Conservation (phyloP, 768 basidiomycete species). For the Suillus weaverae region DNA sequence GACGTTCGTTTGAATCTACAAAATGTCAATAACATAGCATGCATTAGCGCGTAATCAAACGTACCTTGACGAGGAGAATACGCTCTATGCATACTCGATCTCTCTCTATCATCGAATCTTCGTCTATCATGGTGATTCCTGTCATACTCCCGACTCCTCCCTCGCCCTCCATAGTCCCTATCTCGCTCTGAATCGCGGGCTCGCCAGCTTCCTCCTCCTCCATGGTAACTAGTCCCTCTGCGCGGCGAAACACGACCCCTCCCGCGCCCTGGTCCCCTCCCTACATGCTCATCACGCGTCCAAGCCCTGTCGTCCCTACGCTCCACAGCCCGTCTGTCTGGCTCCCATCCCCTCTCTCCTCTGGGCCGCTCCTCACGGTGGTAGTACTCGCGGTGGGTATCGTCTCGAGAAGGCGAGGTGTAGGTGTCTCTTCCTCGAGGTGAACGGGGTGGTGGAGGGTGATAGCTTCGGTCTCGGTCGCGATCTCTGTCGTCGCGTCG, state of each 20-base stretch:
- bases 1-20: background rate
- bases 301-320: slow-evolving; percentile 9
- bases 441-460: slow-evolving; percentile 6
- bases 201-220: slow-evolving; percentile 3
- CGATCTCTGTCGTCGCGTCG: slow-evolving; percentile 24
- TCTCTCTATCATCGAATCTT: background rate
- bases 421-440: background rate
- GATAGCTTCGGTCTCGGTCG: slow-evolving; percentile 22
- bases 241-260: background rate
- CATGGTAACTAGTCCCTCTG: slow-evolving; percentile 4
- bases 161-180: slow-evolving; percentile 17
- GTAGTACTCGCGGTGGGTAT: background rate
- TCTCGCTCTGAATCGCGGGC: slow-evolving; percentile 21
- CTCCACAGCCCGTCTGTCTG: slow-evolving; percentile 3
- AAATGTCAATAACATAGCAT: background rate
- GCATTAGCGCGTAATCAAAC: background rate
- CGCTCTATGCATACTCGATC: background rate
- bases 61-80: slow-evolving; percentile 5
- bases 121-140: slow-evolving; percentile 12
- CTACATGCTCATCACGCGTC: background rate
- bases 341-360: slow-evolving; percentile 8
- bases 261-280: background rate
- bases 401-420: background rate
- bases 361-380: background rate
- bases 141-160: slow-evolving; percentile 20